Conservation (phyloP, 352 stramenopile species). For the Phytophthora chlamydospora region DNA sequence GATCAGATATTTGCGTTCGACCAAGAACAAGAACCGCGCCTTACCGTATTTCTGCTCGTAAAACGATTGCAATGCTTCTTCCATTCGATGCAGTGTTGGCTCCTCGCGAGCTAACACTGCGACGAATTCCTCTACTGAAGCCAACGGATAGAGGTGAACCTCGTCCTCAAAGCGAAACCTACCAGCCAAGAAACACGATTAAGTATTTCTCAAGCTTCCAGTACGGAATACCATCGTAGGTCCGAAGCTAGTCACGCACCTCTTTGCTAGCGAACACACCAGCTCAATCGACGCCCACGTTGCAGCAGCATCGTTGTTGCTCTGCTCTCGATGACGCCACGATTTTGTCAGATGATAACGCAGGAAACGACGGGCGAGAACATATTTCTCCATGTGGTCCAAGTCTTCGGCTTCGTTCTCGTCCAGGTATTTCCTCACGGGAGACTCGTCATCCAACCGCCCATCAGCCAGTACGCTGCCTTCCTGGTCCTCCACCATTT, state of each 20-base stretch:
- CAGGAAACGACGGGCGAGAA: slow-evolving; percentile 60
- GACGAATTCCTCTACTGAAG: slow-evolving; percentile 46
- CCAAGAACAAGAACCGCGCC: neutral
- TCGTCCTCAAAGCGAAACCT: slow-evolving; percentile 73
- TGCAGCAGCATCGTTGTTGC: slow-evolving; percentile 26
- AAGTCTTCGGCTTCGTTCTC: slow-evolving; percentile 47
- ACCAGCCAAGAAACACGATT: neutral
- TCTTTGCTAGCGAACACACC: slow-evolving; percentile 50
- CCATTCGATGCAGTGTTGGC: slow-evolving; percentile 37
- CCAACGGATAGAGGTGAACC: slow-evolving; percentile 67
- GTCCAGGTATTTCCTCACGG: slow-evolving; percentile 15
- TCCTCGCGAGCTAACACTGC: slow-evolving; percentile 39
- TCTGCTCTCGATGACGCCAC: slow-evolving; percentile 18
- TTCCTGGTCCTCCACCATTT: slow-evolving; percentile 15
- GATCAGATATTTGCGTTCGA: neutral
- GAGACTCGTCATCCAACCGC: slow-evolving; percentile 8
- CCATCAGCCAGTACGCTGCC: neutral
- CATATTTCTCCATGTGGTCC: slow-evolving; percentile 58
- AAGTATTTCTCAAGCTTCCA: neutral
- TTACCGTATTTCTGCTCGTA: slow-evolving; percentile 43
- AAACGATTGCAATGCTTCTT: slow-evolving; percentile 43
- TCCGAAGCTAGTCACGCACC: slow-evolving; percentile 30
- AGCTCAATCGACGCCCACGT: slow-evolving; percentile 45
- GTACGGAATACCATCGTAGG: too few relatives aligned
- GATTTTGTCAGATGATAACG: slow-evolving; percentile 50